A percentile compares a stretch with the other conserved stretches of the same genome.
Conservation (phyloP, 2,329 filamentous ascomycete genomes). For the Ramularia collo-cygni region DNA sequence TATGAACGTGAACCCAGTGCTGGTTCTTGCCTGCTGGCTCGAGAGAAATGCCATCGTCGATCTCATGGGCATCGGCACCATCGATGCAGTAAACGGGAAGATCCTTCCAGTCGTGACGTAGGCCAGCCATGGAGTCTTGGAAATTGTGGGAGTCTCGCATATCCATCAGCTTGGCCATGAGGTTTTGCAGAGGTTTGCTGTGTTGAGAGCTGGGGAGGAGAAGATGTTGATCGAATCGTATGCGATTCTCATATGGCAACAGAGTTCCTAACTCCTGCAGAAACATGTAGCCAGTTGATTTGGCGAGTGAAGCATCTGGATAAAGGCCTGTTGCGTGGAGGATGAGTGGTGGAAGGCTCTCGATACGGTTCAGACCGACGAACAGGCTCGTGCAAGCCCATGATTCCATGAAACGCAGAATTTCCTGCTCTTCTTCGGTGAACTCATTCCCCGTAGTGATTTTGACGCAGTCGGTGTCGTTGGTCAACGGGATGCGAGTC, state of each 20-base stretch:
- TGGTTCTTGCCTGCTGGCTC: slow-evolving; percentile 45
- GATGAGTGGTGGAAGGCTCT: slow-evolving; percentile 58
- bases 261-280: slow-evolving; percentile 70
- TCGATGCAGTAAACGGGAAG: slow-evolving; percentile 68
- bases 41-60: slow-evolving; percentile 73
- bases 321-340: slow-evolving; percentile 59
- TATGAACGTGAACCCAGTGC: slow-evolving; percentile 71
- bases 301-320: slow-evolving; percentile 34
- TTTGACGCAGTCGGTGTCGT: slow-evolving; percentile 19
- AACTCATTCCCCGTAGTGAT: slow-evolving; percentile 34
- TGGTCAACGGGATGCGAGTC: slow-evolving; percentile 19
- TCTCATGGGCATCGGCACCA: slow-evolving; percentile 56
- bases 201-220: slow-evolving; percentile 44
- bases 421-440: slow-evolving; percentile 45
- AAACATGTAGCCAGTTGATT: slow-evolving; percentile 53
- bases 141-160: slow-evolving; percentile 33
- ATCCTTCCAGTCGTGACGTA: slow-evolving; percentile 55
- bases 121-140: slow-evolving; percentile 48
- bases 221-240: slow-evolving; percentile 52
- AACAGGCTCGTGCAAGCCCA: slow-evolving; percentile 58
- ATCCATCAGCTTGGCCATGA: slow-evolving; percentile 29
- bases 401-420: slow-evolving; percentile 63
- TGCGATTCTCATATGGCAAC: slow-evolving; percentile 61
- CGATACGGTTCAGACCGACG: slow-evolving; percentile 44
- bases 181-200: slow-evolving; percentile 37